Percentiles rank a stretch among this genome's conserved stretches.
Conservation (phyloP, 208 protist genomes). For the Leishmania guyanensis region DNA sequence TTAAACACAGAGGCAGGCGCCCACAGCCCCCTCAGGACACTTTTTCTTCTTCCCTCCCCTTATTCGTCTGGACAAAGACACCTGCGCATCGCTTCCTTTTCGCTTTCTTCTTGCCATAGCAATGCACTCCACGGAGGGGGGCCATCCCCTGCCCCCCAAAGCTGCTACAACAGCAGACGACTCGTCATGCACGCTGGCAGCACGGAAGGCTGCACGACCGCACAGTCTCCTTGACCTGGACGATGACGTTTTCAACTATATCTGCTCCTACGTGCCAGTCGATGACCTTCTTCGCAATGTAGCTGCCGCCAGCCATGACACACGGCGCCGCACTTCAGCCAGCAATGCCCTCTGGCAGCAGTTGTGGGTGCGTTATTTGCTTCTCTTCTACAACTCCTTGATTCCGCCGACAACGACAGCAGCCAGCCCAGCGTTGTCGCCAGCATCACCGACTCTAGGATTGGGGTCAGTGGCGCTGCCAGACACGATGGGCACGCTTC, state of each 20-base stretch:
- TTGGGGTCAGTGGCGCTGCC: not conserved
- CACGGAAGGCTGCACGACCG: not conserved
- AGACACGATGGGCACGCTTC: not conserved
- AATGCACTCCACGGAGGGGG: not conserved
- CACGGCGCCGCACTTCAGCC: slow-evolving; percentile 6
- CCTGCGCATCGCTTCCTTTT: not conserved
- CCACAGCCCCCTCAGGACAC: not conserved
- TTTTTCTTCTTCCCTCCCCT: not conserved
- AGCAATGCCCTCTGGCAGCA: slow-evolving; percentile 29
- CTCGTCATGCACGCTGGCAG: not conserved
- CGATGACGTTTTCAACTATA: slow-evolving; percentile 17
- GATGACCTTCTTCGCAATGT: slow-evolving; percentile 20
- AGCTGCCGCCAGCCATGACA: slow-evolving; percentile 5
- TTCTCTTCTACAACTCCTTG: slow-evolving; percentile 22
- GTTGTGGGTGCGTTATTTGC: slow-evolving; percentile 34
- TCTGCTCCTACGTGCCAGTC: slow-evolving; percentile 32
- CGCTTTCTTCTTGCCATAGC: not conserved
- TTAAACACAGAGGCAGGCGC: not conserved
- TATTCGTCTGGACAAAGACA: not conserved
- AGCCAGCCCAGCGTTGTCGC: not conserved
- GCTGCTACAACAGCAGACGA: not conserved
- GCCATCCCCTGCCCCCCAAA: not conserved
- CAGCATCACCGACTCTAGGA: not conserved
- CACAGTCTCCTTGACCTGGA: slow-evolving; percentile 19
- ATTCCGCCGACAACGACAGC: slow-evolving; percentile 9